These are phyloP conservation scores for Trametes sp. DNA, from an alignment of 1,284 basidiomycete species.

Conservation along the genomic window DNA sequence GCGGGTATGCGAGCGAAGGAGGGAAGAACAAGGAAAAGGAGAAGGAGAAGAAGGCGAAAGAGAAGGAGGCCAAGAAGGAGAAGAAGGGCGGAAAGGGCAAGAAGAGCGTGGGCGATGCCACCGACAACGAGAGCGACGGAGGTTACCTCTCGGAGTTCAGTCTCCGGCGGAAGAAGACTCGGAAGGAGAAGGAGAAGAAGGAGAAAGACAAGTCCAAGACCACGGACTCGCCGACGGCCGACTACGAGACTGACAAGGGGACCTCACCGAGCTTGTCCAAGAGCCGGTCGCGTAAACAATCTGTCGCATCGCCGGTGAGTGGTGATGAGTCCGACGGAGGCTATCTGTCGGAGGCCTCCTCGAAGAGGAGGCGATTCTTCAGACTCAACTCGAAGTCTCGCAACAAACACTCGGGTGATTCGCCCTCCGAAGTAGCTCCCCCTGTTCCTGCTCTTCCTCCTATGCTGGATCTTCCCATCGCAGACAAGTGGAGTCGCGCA, in stretches of 20 bases:
- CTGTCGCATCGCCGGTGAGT: conserved; percentile 29
- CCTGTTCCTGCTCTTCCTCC: conserved; percentile 44
- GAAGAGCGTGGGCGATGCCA: conserved; percentile 34
- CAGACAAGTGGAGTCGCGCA: conserved; percentile 55
- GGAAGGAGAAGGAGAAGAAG: conserved; percentile 42
- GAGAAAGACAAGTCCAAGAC: conserved; percentile 41
- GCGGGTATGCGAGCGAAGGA: conserved; percentile 55
- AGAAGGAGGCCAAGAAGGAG: conserved; percentile 36
- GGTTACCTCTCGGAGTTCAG: conserved; percentile 43
- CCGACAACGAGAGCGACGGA: conserved; percentile 44
- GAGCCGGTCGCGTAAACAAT: conserved; percentile 34
- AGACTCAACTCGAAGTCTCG: conserved; percentile 43
- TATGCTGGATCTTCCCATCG: conserved; percentile 51
- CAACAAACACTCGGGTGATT: conserved; percentile 36
- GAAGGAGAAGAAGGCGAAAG: conserved; percentile 40
- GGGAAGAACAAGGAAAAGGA: conserved; percentile 47
- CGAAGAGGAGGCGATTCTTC: conserved; percentile 45
- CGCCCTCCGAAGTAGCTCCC: conserved; percentile 42
- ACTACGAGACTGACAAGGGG: conserved; percentile 45
- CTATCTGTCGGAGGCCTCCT: conserved; percentile 46
- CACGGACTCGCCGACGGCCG: conserved; percentile 46
- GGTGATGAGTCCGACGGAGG: conserved; percentile 51
- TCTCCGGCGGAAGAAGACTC: conserved; percentile 37
- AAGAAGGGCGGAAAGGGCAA: conserved; percentile 25
- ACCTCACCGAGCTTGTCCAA: conserved; percentile 33